Conservation (phyloP, 805 yeast genomes). For the Candida vaughaniae region DNA sequence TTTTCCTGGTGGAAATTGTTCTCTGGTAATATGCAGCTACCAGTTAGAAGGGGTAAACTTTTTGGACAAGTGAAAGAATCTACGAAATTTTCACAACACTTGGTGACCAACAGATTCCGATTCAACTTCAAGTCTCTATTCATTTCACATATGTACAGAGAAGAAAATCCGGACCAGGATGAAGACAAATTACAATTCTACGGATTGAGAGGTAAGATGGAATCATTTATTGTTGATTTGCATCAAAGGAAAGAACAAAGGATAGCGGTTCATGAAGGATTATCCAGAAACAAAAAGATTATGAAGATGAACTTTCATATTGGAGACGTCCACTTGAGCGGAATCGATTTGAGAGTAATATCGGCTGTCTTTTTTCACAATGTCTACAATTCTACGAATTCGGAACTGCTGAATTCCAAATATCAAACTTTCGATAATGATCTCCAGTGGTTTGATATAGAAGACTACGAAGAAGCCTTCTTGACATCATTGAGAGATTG, state of each 20-base stretch:
- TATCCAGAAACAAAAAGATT: slow-evolving; percentile 46
- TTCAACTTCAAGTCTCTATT: slow-evolving; percentile 72
- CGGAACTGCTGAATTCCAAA: slow-evolving; percentile 2
- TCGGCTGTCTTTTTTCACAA: slow-evolving; percentile 44
- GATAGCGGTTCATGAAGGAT: slow-evolving; percentile 38
- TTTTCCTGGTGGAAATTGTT: slow-evolving; percentile 85
- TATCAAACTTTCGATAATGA: slow-evolving; percentile 50
- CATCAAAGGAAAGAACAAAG: slow-evolving; percentile 42
- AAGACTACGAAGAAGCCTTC: slow-evolving; percentile 62
- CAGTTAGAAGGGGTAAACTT: slow-evolving; percentile 71
- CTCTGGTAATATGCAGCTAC: slow-evolving; percentile 74
- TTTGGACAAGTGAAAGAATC: slow-evolving; percentile 57
- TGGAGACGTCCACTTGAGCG: slow-evolving; percentile 58
- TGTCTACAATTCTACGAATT: slow-evolving; percentile 15
- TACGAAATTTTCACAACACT: slow-evolving; percentile 71
- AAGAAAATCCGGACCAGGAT: slow-evolving; percentile 34
- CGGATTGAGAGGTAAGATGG: slow-evolving; percentile 59
- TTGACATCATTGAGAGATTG: slow-evolving; percentile 35
- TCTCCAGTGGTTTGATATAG: slow-evolving; percentile 57
- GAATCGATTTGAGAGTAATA: slow-evolving; percentile 62
- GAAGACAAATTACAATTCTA: slow-evolving; percentile 53
- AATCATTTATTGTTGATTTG: slow-evolving; percentile 37
- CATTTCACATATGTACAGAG: slow-evolving; percentile 69
- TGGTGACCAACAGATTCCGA: slow-evolving; percentile 76
- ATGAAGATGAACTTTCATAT: slow-evolving; percentile 60